These are phyloP conservation scores for Tarenaya hassleriana DNA, from an alignment of 345 rosid species.

Conservation along the genomic window DNA sequence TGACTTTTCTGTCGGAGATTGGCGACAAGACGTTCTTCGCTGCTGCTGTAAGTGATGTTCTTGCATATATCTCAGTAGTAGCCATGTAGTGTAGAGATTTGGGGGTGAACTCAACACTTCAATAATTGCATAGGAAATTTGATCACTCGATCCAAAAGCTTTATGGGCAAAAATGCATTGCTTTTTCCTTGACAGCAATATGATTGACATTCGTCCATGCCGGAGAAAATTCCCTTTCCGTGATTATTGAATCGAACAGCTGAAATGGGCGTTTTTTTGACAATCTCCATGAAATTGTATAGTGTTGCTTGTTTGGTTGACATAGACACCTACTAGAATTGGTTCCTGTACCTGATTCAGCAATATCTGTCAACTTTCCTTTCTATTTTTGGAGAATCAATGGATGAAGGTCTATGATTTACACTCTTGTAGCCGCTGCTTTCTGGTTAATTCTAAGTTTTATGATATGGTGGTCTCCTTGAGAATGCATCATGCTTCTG, in stretches of 20 bases:
- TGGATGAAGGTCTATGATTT: not conserved
- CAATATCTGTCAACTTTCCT: not conserved
- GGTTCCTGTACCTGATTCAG: not conserved
- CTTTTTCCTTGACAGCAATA: no score
- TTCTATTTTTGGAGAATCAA: not conserved
- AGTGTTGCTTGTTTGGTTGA: not conserved
- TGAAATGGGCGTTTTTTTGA: not conserved
- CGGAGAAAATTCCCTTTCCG: not conserved
- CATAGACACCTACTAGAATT: not conserved
- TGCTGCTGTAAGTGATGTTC: conserved; percentile 65
- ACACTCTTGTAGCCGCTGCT: not conserved
- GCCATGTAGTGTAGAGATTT: not conserved
- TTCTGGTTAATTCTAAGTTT: not conserved
- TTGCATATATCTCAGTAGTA: not conserved
- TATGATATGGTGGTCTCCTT: conserved; percentile 11
- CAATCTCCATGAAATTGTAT: not conserved
- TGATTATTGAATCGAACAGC: no score
- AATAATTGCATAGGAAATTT: not conserved
- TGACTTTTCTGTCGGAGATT: conserved; percentile 94
- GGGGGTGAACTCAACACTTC: not conserved
- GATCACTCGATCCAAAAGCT: no score
- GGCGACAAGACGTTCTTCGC: conserved; percentile 99
- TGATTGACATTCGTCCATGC: no score
- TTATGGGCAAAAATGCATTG: no score
- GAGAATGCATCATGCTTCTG: not conserved